Percentiles rank a stretch among this genome's conserved stretches.
Conservation (phyloP, 2,329 filamentous ascomycete species). For the Cladosporium sp. region DNA sequence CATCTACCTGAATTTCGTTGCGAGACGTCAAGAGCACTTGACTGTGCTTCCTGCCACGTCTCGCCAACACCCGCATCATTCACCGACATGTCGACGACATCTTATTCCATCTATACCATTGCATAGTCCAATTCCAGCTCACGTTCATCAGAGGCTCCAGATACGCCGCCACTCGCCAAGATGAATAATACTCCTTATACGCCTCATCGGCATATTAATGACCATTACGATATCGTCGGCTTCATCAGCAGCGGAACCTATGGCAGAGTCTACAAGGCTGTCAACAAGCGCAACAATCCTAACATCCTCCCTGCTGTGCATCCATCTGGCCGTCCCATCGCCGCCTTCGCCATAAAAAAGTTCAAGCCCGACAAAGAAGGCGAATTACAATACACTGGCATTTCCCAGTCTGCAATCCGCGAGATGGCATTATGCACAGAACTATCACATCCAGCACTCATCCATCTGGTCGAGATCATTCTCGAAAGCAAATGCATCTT, state of each 20-base stretch:
- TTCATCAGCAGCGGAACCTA: slow-evolving; percentile 99
- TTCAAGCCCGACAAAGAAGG: slow-evolving; percentile 99
- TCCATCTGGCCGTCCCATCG: slow-evolving; percentile 46
- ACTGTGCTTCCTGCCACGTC: slow-evolving; percentile 1
- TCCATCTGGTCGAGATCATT: slow-evolving; percentile 90
- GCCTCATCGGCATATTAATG: slow-evolving; percentile 81
- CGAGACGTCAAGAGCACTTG: not conserved
- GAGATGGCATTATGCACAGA: slow-evolving; percentile 98
- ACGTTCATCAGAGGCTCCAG: slow-evolving; percentile 15
- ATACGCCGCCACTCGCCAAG: slow-evolving; percentile 31
- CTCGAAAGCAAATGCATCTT: slow-evolving; percentile 98
- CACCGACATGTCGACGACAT: slow-evolving; percentile 16
- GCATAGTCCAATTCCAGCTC: not conserved
- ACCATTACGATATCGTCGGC: slow-evolving; percentile 93
- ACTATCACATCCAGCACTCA: slow-evolving; percentile 82
- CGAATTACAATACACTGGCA: slow-evolving; percentile 94
- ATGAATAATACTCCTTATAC: slow-evolving; percentile 50
- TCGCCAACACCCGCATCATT: slow-evolving; percentile 4
- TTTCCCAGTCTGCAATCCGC: slow-evolving; percentile 93
- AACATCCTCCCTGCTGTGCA: slow-evolving; percentile 29
- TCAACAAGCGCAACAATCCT: slow-evolving; percentile 76
- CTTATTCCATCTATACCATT: not conserved
- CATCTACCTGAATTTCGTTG: not conserved
- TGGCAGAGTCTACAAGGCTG: slow-evolving; percentile 94
- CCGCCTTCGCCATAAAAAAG: slow-evolving; percentile 98